phyloP scores from a whole-genome alignment of 1,284 basidiomycete genomes.

The Trichosporon ovoides region DNA sequence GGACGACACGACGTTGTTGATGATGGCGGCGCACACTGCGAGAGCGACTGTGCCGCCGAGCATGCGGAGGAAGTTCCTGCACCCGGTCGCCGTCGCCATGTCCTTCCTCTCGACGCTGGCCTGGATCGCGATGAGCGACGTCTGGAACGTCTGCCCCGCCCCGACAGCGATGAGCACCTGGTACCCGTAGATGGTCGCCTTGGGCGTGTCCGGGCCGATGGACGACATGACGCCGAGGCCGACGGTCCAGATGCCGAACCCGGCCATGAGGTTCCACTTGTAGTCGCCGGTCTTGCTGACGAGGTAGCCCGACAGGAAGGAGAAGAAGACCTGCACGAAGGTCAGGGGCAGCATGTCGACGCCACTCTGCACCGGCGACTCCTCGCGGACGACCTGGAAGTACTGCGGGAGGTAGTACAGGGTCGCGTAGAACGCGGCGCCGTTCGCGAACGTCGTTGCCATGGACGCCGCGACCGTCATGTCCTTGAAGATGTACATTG shows the following conservation, averaged over 20 bases:
- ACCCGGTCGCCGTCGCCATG: constrained; percentile 38
- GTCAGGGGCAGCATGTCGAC: constrained; percentile 62
- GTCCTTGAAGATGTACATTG: constrained; percentile 65
- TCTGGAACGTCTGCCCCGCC: constrained; percentile 53
- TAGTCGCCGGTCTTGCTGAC: constrained; percentile 63
- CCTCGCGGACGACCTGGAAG: constrained; percentile 64
- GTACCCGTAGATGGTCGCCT: constrained; percentile 58
- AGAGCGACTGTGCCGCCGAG: constrained; percentile 27
- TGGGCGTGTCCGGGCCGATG: constrained; percentile 53
- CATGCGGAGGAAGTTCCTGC: constrained; percentile 35
- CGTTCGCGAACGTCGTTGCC: constrained; percentile 60
- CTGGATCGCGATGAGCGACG: constrained; percentile 54
- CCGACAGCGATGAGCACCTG: constrained; percentile 64
- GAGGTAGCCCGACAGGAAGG: constrained; percentile 53
- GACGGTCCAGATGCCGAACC: constrained; percentile 62
- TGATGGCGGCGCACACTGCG: constrained; percentile 25
- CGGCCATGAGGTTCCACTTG: constrained; percentile 57
- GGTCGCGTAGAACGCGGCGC: constrained; percentile 44
- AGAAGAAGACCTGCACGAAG: constrained; percentile 57
- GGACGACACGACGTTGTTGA: constrained; percentile 31
- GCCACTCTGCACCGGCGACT: constrained; percentile 57
- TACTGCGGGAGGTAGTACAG: constrained; percentile 57
- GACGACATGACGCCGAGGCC: constrained; percentile 64
- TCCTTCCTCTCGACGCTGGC: constrained; percentile 30
- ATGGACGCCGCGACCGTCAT: constrained; percentile 63